Conservation (phyloP, 1,284 basidiomycete genomes). For the Jaminaea rosea region DNA sequence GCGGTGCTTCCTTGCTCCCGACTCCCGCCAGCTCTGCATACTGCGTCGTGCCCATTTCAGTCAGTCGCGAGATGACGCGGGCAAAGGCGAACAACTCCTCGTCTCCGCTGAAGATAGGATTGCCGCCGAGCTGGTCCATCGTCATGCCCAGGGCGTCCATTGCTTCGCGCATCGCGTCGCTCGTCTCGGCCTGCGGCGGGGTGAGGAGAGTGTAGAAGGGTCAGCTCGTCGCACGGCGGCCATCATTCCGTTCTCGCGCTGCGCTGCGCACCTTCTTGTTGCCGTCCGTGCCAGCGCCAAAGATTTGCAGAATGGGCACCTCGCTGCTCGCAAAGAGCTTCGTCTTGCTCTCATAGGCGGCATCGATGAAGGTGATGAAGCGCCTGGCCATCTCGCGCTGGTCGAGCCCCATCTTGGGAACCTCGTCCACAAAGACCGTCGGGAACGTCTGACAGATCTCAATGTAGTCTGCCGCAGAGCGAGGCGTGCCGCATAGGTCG, state of each 20-base stretch:
- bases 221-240: no score
- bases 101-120: constrained; percentile 43
- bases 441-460: constrained; percentile 80
- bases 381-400: constrained; percentile 74
- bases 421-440: constrained; percentile 77
- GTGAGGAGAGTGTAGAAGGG: no score
- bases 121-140: constrained; percentile 40
- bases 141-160: constrained; percentile 44
- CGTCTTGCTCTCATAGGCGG: constrained; percentile 50
- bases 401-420: constrained; percentile 74
- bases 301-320: constrained; percentile 41
- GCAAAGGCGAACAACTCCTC: constrained; percentile 46
- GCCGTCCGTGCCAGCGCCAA: constrained; percentile 16
- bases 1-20: constrained; percentile 4
- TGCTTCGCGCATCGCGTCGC: constrained; percentile 36
- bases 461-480: constrained; percentile 90
- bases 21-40: constrained; percentile 15
- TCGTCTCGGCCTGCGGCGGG: constrained; percentile 20
- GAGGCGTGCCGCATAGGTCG: constrained; percentile 77
- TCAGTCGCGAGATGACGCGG: constrained; percentile 40
- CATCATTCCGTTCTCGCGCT: constrained; percentile 6
- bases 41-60: constrained; percentile 39
- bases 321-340: constrained; percentile 33
- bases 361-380: constrained; percentile 97
- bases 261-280: constrained; percentile 15